These are phyloP conservation scores for Xylaria sp. DNA, from an alignment of 2,329 filamentous ascomycete genomes.

Conservation along the genomic window DNA sequence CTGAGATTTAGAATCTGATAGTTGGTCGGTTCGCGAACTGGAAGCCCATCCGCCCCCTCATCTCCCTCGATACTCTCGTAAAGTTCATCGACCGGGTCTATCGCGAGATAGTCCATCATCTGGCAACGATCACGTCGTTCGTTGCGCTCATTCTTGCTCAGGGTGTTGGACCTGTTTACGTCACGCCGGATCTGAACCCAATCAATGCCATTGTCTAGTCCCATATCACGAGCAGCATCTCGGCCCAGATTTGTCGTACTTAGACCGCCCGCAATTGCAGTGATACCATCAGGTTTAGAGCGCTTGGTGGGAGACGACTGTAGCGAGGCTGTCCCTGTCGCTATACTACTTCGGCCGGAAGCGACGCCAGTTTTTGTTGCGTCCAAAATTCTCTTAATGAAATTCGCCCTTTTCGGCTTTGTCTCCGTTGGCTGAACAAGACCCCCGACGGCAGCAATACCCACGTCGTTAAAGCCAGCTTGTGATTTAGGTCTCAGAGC, in stretches of 20 bases:
- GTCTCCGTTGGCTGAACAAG: slow-evolving; percentile 68
- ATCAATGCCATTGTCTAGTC: slow-evolving; percentile 72
- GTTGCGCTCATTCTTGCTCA: slow-evolving; percentile 86
- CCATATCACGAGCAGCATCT: slow-evolving; percentile 76
- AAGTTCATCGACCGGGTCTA: slow-evolving; percentile 90
- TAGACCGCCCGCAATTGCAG: slow-evolving; percentile 60
- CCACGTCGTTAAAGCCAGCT: slow-evolving; percentile 73
- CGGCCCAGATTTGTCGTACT: slow-evolving; percentile 54
- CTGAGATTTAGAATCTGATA: slow-evolving; percentile 82
- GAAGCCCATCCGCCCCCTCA: slow-evolving; percentile 85
- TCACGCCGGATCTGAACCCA: slow-evolving; percentile 99
- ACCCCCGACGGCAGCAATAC: slow-evolving; percentile 78
- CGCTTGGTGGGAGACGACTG: slow-evolving; percentile 58
- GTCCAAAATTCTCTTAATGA: slow-evolving; percentile 95
- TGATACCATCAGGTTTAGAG: slow-evolving; percentile 54
- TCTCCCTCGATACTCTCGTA: slow-evolving; percentile 88
- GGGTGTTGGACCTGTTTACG: slow-evolving; percentile 92
- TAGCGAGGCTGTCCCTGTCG: slow-evolving; percentile 63
- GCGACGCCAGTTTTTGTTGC: slow-evolving; percentile 94
- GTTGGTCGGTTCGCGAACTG: slow-evolving; percentile 84
- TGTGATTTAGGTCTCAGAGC: slow-evolving; percentile 72
- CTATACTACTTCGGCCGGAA: slow-evolving; percentile 86
- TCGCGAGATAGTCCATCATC: slow-evolving; percentile 90
- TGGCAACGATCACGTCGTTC: slow-evolving; percentile 91
- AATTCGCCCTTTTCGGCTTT: slow-evolving; percentile 84